Conservation (phyloP, 352 stramenopile species). For the Halophytophthora batemanensis region DNA sequence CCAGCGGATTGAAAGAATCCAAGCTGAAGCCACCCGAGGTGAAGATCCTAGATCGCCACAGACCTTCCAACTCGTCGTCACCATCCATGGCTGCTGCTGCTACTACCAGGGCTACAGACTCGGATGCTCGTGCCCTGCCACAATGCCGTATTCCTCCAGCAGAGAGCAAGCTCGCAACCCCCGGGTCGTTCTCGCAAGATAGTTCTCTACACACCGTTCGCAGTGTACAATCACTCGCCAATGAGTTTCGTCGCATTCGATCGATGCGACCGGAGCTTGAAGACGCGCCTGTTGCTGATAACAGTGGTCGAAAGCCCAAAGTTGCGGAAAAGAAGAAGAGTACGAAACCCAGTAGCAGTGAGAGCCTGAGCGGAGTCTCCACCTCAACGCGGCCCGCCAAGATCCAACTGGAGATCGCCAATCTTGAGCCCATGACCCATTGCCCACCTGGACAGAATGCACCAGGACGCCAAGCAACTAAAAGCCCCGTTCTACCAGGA, state of each 20-base stretch:
- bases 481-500: conserved; percentile 40
- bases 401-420: conserved; percentile 74
- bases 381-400: conserved; percentile 37
- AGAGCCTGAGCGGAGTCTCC: conserved; percentile 4
- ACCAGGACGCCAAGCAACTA: conserved; percentile 33
- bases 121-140: conserved; percentile 24
- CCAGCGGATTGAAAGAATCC: conserved; percentile 53
- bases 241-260: conserved; percentile 74
- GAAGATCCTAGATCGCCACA: conserved; percentile 46
- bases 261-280: conserved; percentile 44
- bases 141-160: conserved; percentile 12
- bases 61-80: conserved; percentile 13
- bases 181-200: not conserved
- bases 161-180: conserved; percentile 39
- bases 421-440: conserved; percentile 25
- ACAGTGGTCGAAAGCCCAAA: conserved; percentile 26
- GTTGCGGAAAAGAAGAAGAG: conserved; percentile 57
- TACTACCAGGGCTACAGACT: conserved; percentile 41
- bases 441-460: conserved; percentile 8
- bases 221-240: conserved; percentile 79
- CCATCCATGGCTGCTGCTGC: conserved; percentile 13
- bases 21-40: conserved; percentile 71
- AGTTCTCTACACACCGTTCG: conserved; percentile 52
- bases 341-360: conserved; percentile 7
- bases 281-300: conserved; percentile 16